A percentile compares a stretch with the other conserved stretches of the same genome.
Conservation (phyloP, 768 basidiomycete species). For the Cantharellus cinnabarinus region DNA sequence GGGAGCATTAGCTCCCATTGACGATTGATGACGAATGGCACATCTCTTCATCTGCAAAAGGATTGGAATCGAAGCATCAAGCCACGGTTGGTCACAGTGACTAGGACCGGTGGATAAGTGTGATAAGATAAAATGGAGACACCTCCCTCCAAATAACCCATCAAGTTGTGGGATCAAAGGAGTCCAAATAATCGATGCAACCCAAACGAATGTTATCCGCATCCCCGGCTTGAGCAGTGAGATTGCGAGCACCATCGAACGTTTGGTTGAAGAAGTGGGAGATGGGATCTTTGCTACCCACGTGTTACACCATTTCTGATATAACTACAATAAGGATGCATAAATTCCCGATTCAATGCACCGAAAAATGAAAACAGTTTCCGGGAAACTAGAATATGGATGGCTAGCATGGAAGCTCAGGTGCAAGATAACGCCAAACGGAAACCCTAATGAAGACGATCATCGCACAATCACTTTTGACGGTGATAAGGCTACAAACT, state of each 20-base stretch:
- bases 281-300: conserved; percentile 22
- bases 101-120: conserved; percentile 34
- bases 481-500: too few relatives aligned
- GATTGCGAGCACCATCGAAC: conserved; percentile 58
- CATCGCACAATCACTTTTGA: too few relatives aligned
- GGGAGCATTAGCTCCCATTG: conserved; percentile 38
- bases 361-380: too few relatives aligned
- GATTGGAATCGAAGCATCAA: conserved; percentile 57
- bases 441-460: too few relatives aligned
- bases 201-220: conserved; percentile 60
- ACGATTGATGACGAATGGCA: conserved; percentile 44
- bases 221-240: conserved; percentile 24
- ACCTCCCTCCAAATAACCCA: conserved; percentile 67
- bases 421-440: too few relatives aligned
- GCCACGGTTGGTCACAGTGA: conserved; percentile 51
- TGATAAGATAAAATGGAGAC: too few relatives aligned
- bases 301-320: too few relatives aligned
- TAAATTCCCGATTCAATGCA: too few relatives aligned
- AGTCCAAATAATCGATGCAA: conserved; percentile 72
- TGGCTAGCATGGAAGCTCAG: too few relatives aligned
- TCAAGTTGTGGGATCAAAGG: conserved; percentile 63
- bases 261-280: conserved; percentile 50
- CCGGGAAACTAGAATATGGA: too few relatives aligned
- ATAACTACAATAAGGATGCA: too few relatives aligned
- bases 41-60: conserved; percentile 30